Conservation (phyloP, 164 flowering plant species). For the Magnolia kwangsiensis region DNA sequence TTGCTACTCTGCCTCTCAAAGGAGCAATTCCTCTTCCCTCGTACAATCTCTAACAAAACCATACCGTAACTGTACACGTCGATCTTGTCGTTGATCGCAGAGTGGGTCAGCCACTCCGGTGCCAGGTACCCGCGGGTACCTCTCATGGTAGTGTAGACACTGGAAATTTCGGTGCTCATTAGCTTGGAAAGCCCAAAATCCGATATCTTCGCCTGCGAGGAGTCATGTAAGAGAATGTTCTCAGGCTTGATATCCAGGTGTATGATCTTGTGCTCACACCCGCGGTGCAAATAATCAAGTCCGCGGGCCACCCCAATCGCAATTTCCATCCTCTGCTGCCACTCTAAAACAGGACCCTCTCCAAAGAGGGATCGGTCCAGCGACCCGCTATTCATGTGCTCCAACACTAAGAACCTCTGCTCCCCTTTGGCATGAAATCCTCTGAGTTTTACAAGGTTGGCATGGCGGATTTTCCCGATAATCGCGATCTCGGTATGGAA, state of each 20-base stretch:
- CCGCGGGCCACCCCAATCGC: constrained; percentile 84
- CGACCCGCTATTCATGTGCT: constrained; percentile 84
- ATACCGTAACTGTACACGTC: constrained; percentile 95
- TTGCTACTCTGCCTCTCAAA: constrained; percentile 11
- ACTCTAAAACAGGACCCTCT: constrained; percentile 58
- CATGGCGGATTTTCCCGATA: constrained; percentile 81
- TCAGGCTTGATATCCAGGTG: constrained; percentile 90
- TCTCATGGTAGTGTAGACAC: constrained; percentile 77
- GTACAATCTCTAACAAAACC: constrained; percentile 79
- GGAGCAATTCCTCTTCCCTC: constrained; percentile 73
- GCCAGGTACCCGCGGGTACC: constrained; percentile 94
- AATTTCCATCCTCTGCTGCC: constrained; percentile 81
- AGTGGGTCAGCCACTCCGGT: constrained; percentile 93
- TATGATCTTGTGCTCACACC: constrained; percentile 72
- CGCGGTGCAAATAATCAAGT: constrained; percentile 77
- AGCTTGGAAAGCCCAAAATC: constrained; percentile 93
- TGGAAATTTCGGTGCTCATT: constrained; percentile 60
- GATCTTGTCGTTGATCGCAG: constrained; percentile 76
- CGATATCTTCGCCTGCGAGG: constrained; percentile 69
- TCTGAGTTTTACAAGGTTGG: constrained; percentile 68
- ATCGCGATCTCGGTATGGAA: constrained; percentile 78
- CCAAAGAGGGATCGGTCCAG: constrained; percentile 70
- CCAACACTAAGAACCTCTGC: constrained; percentile 67
- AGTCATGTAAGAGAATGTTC: constrained; percentile 71
- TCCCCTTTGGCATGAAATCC: constrained; percentile 73